These are phyloP conservation scores for Myochromella boudieri DNA, from an alignment of 768 basidiomycete genomes.

Conservation along the genomic window DNA sequence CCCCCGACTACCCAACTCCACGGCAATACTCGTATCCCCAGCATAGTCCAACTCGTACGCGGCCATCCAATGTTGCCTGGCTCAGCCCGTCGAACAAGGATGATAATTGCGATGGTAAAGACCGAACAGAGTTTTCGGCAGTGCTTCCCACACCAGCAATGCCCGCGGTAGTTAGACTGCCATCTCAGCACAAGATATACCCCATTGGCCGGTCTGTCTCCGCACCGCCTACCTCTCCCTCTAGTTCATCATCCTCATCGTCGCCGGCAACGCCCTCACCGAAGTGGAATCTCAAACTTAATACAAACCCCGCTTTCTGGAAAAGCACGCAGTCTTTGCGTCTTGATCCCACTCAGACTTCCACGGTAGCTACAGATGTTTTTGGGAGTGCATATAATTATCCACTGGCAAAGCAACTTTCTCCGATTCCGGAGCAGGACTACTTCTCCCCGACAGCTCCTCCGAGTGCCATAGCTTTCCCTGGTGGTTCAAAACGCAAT, in stretches of 20 bases:
- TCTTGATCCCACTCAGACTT: slow-evolving; percentile 30
- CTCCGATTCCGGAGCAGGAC: slow-evolving; percentile 67
- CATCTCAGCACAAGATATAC: slow-evolving; percentile 15
- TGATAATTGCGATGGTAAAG: slow-evolving; percentile 2
- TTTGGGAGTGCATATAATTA: slow-evolving; percentile 36
- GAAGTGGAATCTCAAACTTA: slow-evolving; percentile 31
- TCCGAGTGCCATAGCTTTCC: slow-evolving; percentile 34
- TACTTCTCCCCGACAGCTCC: slow-evolving; percentile 51
- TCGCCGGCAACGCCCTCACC: slow-evolving; percentile 20
- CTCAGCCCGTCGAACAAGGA: slow-evolving; percentile 19
- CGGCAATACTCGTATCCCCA: slow-evolving; percentile 22
- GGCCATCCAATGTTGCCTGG: slow-evolving; percentile 42
- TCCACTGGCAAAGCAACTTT: slow-evolving; percentile 50
- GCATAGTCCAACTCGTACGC: slow-evolving; percentile 29
- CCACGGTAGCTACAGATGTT: slow-evolving; percentile 28
- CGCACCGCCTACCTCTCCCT: slow-evolving; percentile 23
- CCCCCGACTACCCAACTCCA: slow-evolving; percentile 14
- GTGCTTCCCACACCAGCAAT: slow-evolving; percentile 14
- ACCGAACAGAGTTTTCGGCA: slow-evolving; percentile 5
- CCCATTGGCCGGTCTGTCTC: slow-evolving; percentile 28
- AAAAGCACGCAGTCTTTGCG: slow-evolving; percentile 45
- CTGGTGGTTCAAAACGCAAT: slow-evolving; percentile 21
- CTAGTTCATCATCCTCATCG: slow-evolving; percentile 23
- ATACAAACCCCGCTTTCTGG: slow-evolving; percentile 25
- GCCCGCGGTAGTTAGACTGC: slow-evolving; percentile 22